These are phyloP conservation scores for Leptodermis oblonga DNA, from an alignment of 257 asterid species.

Conservation along the genomic window DNA sequence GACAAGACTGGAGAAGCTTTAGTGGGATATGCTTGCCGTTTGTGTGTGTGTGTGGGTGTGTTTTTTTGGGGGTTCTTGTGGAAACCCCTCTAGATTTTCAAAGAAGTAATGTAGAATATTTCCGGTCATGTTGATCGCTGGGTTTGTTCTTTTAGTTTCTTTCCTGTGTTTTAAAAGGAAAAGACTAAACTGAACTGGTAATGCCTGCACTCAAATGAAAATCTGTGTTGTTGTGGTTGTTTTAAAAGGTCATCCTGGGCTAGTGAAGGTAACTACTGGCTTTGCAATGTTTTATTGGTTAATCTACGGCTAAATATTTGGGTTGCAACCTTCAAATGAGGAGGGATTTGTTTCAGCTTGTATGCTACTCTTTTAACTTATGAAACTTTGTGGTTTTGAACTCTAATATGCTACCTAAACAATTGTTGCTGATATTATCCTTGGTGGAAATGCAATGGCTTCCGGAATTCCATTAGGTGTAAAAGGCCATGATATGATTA, in stretches of 20 bases:
- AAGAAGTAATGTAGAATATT: too few species aligned
- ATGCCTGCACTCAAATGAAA: not conserved
- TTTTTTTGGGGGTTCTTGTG: too few species aligned
- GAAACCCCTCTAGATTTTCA: too few species aligned
- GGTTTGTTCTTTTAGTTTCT: not conserved
- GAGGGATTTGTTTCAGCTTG: not conserved
- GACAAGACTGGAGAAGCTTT: too few species aligned
- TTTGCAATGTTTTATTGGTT: not conserved
- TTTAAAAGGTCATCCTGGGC: too few species aligned
- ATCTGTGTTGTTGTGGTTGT: too few species aligned
- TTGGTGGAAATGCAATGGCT: constrained; percentile 2
- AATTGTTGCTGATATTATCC: not conserved
- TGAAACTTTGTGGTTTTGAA: too few species aligned
- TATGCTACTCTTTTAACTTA: not conserved
- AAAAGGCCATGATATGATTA: not conserved
- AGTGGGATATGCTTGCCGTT: too few species aligned
- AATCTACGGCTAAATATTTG: not conserved
- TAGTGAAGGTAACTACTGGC: not conserved
- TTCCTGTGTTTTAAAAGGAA: not conserved
- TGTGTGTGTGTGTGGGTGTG: too few species aligned
- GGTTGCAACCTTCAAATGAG: not conserved
- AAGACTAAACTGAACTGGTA: too few species aligned
- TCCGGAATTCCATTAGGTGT: not conserved
- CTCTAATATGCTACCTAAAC: not conserved
- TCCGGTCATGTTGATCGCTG: not conserved